Evolutionary conservation across 2,329 filamentous ascomycete species (phyloP), one percentile per base, ranked within the genome.

Genomic region (Colletotrichum salicis): DNA sequence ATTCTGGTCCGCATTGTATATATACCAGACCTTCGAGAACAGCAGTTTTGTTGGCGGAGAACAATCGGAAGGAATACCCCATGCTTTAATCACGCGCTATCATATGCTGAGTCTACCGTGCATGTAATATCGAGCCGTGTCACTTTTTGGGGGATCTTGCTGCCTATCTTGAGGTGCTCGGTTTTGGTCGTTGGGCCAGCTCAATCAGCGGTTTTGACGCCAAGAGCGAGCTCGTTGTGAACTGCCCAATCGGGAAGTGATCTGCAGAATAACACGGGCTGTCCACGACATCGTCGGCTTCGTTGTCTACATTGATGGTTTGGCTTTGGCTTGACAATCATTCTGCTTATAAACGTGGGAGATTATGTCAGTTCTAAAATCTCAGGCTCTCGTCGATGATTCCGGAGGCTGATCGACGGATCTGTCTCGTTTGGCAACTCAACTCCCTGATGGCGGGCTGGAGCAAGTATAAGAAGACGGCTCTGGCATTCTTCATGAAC

Each of bases 21-120:
- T 61, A 72, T 72, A 59, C 54, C 62, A 69, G 70, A 31, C 65
- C 66, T 57, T 56, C 64, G n/a, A 51, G 65, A 24, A 61, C 57
- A 64, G 37, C 35, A 63, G 66, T 48, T 59, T 64, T 66, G 66
- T 70, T 45, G 57, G 35, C 41, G 70, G 66, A 57, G 59, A 70
- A 55, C 35, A 70, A 60, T 70, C 64, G 60, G 19, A 33, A 64
- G 13, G 51, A 57, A 65, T 70, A 70, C 60, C 70, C 70, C 48
- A 27, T 51, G 59, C 58, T 45, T 51, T 41, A 37, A 64, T 27
- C 37, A 57, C 33, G 51, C 22, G 48, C 22, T 48, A 64, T n/a
- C 37, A 57, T 27, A 56, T 22, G 48, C 22, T 35, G 29, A 54
- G 24, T 56, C 11, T 60, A 35, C 15, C 45, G 31, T 29, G 48